Evolutionary conservation across 2,329 filamentous ascomycete genomes (phyloP).

Genomic region (Claviceps maximensis): DNA sequence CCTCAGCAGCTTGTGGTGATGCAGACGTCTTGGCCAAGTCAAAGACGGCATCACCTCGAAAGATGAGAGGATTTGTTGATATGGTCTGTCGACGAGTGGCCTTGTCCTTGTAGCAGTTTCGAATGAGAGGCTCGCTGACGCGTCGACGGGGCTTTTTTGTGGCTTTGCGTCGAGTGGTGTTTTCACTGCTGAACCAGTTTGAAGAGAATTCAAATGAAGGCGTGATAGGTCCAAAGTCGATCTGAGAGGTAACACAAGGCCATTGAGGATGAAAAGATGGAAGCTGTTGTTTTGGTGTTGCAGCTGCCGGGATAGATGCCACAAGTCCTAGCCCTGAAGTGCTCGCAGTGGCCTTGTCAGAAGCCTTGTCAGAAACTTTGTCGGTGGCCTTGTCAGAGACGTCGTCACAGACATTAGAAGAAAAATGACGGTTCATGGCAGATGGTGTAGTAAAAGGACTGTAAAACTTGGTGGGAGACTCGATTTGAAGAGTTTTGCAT

Average conservation of each 20-base stretch:
- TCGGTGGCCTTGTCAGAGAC: neutral
- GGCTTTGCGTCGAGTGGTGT: slow-evolving; percentile 12
- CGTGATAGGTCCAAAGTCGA: slow-evolving; percentile 18
- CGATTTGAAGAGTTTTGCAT: neutral
- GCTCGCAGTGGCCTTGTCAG: neutral
- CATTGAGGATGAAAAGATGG: slow-evolving; percentile 8
- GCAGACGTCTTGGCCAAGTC: neutral
- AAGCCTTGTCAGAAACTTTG: neutral
- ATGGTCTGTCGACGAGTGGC: slow-evolving; percentile 15
- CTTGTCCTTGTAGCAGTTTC: slow-evolving; percentile 12
- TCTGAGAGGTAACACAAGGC: slow-evolving; percentile 7
- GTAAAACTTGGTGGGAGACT: neutral
- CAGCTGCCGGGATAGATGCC: slow-evolving; percentile 11
- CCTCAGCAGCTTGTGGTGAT: neutral
- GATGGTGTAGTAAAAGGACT: neutral
- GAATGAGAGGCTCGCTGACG: slow-evolving; percentile 22
- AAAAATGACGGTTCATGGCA: neutral
- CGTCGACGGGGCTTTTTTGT: slow-evolving; percentile 15
- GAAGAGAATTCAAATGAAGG: slow-evolving; percentile 15
- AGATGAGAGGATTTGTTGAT: slow-evolving; percentile 17
- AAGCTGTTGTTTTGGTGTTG: slow-evolving; percentile 11
- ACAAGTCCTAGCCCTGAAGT: slow-evolving; percentile 12
- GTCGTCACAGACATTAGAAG: neutral
- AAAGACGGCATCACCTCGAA: neutral
- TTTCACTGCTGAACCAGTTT: slow-evolving; percentile 15